These are phyloP conservation scores for Pistacia integerrima DNA, from an alignment of 345 rosid genomes.

Conservation along the genomic window DNA sequence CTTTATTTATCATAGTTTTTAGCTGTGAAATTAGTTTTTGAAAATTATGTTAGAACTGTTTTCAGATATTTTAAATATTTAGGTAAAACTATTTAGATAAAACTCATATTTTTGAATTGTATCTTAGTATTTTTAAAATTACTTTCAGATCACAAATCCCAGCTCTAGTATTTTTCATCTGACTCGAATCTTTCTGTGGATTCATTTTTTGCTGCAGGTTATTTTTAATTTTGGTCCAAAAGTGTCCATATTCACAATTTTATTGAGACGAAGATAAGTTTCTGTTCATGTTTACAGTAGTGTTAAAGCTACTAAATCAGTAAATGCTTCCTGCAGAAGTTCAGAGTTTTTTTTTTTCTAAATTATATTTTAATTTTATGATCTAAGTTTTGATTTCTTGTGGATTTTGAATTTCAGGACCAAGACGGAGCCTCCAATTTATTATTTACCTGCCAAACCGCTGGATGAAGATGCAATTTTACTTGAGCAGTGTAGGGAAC, in stretches of 20 bases:
- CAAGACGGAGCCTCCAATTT: slow-evolving; percentile 82
- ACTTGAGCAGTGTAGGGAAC: slow-evolving; percentile 67
- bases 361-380: not conserved
- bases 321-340: slow-evolving; percentile 37
- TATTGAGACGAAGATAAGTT: slow-evolving; percentile 95
- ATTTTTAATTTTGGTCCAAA: slow-evolving; percentile 96
- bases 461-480: slow-evolving; percentile 58
- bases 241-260: slow-evolving; percentile 99
- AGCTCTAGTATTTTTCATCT: not conserved
- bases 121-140: too few species aligned
- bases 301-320: slow-evolving; percentile 46
- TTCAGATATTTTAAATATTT: too few species aligned
- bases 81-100: too few species aligned
- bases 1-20: too few species aligned
- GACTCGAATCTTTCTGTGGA: slow-evolving; percentile 1
- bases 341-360: slow-evolving; percentile 10
- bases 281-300: slow-evolving; percentile 70
- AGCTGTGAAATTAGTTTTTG: too few species aligned
- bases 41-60: too few species aligned
- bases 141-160: too few species aligned
- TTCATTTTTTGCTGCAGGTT: slow-evolving; percentile 69
- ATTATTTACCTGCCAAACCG: slow-evolving; percentile 68
- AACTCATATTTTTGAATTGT: too few species aligned
- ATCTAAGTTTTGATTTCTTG: slow-evolving; percentile 27
- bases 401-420: slow-evolving; percentile 66